phyloP scores from a whole-genome alignment of 2,329 filamentous ascomycete genomes.

The Diplodia sapinea region DNA sequence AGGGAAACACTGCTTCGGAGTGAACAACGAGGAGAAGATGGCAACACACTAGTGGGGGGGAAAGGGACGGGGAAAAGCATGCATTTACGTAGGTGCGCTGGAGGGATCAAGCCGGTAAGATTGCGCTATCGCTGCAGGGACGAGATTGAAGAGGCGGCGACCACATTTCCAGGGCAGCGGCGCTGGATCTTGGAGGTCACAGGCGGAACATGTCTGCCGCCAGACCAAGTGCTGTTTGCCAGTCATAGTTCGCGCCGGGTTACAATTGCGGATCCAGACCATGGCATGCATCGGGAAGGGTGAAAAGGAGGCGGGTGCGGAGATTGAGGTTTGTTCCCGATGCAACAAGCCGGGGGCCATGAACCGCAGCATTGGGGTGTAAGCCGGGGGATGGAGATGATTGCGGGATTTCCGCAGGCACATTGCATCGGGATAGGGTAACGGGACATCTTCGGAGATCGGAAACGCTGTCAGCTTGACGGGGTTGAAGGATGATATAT shows the following conservation, averaged over 20 bases:
- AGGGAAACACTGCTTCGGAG: not conserved
- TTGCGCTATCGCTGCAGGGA: not conserved
- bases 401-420: not conserved
- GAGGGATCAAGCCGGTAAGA: slow-evolving; percentile 14
- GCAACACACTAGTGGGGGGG: no score
- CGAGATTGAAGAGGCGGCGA: not conserved
- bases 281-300: not conserved
- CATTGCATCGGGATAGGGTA: not conserved
- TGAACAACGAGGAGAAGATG: not conserved
- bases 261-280: not conserved
- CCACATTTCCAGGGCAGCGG: not conserved
- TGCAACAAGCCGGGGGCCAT: not conserved
- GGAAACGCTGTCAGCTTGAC: not conserved
- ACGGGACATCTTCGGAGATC: not conserved
- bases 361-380: not conserved
- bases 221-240: not conserved
- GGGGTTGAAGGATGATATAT: not conserved
- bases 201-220: not conserved
- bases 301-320: not conserved
- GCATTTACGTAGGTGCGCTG: slow-evolving; percentile 1
- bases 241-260: no score
- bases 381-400: not conserved
- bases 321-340: not conserved
- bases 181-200: not conserved
- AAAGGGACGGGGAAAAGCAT: not conserved